phyloP scores from a whole-genome alignment of 2,329 filamentous ascomycete genomes.

The Pyrenochaeta sp. region DNA sequence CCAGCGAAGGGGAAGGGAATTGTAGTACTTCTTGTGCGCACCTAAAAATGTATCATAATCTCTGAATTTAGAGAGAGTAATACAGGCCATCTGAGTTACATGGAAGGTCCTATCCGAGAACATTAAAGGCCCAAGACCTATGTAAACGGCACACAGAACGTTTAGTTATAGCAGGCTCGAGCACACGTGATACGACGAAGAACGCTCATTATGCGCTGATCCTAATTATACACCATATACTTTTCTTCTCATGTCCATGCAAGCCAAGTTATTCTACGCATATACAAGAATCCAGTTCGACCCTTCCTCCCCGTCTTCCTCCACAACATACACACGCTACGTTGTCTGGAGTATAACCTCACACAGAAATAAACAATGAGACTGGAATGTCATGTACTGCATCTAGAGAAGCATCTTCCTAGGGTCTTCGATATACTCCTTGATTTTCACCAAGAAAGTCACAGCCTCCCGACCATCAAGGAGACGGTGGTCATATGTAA shows the following conservation, averaged over 20 bases:
- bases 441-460: conserved; percentile 94
- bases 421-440: conserved; percentile 97
- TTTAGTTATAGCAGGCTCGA: no score
- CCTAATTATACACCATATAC: conserved; percentile 8
- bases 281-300: conserved; percentile 6
- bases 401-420: conserved; percentile 79
- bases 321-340: background rate
- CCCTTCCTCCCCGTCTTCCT: background rate
- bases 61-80: no score
- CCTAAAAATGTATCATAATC: no score
- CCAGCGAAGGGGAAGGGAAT: no score
- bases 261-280: conserved; percentile 4
- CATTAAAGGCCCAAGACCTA: no score
- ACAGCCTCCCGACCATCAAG: conserved; percentile 95
- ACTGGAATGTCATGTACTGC: background rate
- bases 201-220: conserved; percentile 12
- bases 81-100: no score
- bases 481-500: conserved; percentile 97
- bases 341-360: background rate
- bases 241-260: background rate
- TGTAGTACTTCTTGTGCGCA: no score
- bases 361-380: background rate
- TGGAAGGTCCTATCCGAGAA: no score
- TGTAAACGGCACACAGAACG: no score
- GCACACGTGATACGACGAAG: no score